Evolutionary conservation across 768 basidiomycete genomes (phyloP).

Genomic region (Cytidiella melzeri): DNA sequence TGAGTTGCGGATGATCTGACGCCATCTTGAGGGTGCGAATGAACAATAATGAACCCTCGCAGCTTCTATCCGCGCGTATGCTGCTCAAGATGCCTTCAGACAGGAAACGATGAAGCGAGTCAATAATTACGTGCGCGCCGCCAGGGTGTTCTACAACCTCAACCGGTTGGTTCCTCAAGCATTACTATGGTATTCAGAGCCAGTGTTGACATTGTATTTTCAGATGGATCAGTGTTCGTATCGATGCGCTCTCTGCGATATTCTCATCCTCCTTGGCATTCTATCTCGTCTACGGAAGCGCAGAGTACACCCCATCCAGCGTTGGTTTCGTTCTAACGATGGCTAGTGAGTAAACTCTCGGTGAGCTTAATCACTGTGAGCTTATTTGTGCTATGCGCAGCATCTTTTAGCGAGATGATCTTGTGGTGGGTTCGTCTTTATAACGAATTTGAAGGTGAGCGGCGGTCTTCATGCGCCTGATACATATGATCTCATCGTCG

Average conservation of each 20-base stretch:
- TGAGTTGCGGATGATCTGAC: constrained; percentile 11
- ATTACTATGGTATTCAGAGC: neutral
- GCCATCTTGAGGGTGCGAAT: neutral
- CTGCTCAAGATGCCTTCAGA: constrained; percentile 44
- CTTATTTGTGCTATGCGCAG: constrained; percentile 19
- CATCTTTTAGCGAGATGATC: constrained; percentile 50
- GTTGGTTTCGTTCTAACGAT: constrained; percentile 34
- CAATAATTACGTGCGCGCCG: constrained; percentile 43
- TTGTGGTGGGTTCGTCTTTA: constrained; percentile 39
- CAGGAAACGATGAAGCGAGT: constrained; percentile 42
- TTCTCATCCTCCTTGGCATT: constrained; percentile 44
- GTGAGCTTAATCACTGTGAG: neutral
- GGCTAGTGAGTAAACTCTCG: constrained; percentile 28
- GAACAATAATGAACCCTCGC: neutral
- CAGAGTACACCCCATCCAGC: constrained; percentile 32
- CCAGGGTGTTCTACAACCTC: constrained; percentile 42
- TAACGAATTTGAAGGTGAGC: constrained; percentile 43
- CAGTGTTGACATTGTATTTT: neutral
- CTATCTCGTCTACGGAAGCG: constrained; percentile 39
- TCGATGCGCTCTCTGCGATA: constrained; percentile 49
- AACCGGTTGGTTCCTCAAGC: constrained; percentile 33
- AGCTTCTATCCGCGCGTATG: constrained; percentile 59
- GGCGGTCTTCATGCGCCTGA: neutral
- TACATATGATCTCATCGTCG: neutral
- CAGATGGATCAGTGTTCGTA: constrained; percentile 42